Conservation (phyloP, 805 yeast species). For the Starmera amethionina region DNA sequence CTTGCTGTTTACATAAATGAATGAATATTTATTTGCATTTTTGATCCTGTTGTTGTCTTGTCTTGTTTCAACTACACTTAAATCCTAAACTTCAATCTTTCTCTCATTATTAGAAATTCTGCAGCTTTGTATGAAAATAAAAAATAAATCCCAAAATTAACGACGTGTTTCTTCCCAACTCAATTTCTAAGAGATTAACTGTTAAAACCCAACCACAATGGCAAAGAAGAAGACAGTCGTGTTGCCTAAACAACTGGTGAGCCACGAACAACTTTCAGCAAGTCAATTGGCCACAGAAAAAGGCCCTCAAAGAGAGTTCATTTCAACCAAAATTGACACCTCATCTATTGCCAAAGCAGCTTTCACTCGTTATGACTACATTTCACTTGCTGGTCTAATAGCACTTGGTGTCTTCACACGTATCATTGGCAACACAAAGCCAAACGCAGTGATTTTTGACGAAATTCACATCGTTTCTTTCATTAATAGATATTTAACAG, state of each 20-base stretch:
- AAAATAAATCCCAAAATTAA: too few relatives aligned
- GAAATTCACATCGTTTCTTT: conserved; percentile 34
- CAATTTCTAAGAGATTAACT: too few relatives aligned
- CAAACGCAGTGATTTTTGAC: conserved; percentile 36
- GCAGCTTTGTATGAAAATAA: too few relatives aligned
- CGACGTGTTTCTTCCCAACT: too few relatives aligned
- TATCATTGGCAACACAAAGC: conserved; percentile 24
- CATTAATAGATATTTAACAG: conserved; percentile 37
- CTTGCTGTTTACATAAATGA: too few relatives aligned
- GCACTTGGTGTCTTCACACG: conserved; percentile 15
- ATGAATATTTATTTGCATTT: too few relatives aligned
- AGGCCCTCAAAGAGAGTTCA: conserved; percentile 24
- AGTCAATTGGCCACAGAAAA: conserved; percentile 10
- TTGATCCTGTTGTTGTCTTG: too few relatives aligned
- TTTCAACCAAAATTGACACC: conserved; percentile 17
- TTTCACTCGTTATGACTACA: conserved; percentile 12
- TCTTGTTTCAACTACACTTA: too few relatives aligned
- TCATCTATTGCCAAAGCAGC: conserved; percentile 8
- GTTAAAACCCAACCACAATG: conserved; percentile 1
- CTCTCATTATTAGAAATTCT: too few relatives aligned
- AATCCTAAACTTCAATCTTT: too few relatives aligned
- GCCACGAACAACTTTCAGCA: conserved; percentile 10
- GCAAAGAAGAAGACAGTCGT: conserved; percentile 6
- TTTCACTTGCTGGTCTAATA: conserved; percentile 15
- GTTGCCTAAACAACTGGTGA: not conserved